Evolutionary conservation across 305 asterid species (phyloP).

Genomic region (Fraxinus paxiana): DNA sequence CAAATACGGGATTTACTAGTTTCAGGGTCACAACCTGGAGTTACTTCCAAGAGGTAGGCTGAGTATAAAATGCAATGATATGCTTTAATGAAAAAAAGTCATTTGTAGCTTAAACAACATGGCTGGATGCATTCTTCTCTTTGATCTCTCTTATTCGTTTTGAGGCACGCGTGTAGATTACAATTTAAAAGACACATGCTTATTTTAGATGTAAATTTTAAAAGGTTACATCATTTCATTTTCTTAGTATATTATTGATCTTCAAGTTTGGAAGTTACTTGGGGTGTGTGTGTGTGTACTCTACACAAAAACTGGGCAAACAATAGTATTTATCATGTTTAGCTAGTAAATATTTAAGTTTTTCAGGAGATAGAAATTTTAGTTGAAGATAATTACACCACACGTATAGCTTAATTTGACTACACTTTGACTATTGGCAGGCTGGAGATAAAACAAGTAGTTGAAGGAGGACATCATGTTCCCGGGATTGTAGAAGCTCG

Average conservation of each 20-base stretch:
- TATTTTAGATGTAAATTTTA: not conserved
- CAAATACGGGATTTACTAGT: conserved; percentile 76
- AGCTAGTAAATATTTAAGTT: not conserved
- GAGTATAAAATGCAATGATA: not conserved
- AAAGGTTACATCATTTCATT: not conserved
- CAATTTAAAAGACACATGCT: not conserved
- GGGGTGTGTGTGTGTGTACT: too few species aligned
- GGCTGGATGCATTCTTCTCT: not conserved
- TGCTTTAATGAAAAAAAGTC: not conserved
- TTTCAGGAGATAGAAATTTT: not conserved
- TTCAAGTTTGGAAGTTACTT: not conserved
- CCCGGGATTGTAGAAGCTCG: conserved; percentile 87
- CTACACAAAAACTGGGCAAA: not conserved
- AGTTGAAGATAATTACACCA: not conserved
- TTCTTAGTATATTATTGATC: not conserved
- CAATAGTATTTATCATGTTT: not conserved
- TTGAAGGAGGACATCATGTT: conserved; percentile 86
- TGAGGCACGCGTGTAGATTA: not conserved
- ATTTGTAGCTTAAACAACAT: not conserved
- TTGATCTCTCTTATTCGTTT: not conserved
- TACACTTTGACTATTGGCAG: conserved; percentile 34
- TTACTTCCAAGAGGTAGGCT: conserved; percentile 57
- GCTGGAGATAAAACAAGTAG: conserved; percentile 89
- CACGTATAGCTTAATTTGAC: not conserved
- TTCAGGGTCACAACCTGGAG: conserved; percentile 55